phyloP scores from a whole-genome alignment of 495 filamentous ascomycete species.

The Penicillium paradoxum region DNA sequence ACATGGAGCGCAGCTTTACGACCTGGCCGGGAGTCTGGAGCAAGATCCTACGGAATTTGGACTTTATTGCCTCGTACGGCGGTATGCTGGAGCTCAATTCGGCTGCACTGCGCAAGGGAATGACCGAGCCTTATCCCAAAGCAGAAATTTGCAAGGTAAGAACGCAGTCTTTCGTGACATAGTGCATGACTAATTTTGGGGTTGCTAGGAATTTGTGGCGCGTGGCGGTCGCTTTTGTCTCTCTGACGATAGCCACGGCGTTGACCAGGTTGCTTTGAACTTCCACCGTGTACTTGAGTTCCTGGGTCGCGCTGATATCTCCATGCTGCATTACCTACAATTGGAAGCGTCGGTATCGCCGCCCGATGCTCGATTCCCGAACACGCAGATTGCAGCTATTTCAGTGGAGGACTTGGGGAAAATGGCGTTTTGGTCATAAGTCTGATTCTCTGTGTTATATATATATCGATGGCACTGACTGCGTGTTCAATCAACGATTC shows the following conservation, averaged over 20 bases:
- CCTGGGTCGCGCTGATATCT: slow-evolving; percentile 44
- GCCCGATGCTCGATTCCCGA: slow-evolving; percentile 40
- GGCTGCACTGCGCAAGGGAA: slow-evolving; percentile 78
- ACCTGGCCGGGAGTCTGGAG: slow-evolving; percentile 62
- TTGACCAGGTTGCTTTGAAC: slow-evolving; percentile 72
- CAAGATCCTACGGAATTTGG: slow-evolving; percentile 66
- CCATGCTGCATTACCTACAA: slow-evolving; percentile 37
- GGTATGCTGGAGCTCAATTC: slow-evolving; percentile 88
- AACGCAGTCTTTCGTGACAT: slow-evolving; percentile 4
- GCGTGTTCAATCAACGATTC: too few species aligned
- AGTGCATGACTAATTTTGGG: slow-evolving; percentile 6
- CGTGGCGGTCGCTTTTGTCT: slow-evolving; percentile 78
- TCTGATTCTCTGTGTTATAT: background rate
- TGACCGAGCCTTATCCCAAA: slow-evolving; percentile 84
- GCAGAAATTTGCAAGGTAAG: slow-evolving; percentile 71
- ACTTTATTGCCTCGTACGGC: slow-evolving; percentile 62
- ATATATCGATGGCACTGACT: background rate
- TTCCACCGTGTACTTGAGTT: slow-evolving; percentile 59
- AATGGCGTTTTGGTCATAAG: slow-evolving; percentile 20
- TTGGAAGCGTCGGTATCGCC: slow-evolving; percentile 17
- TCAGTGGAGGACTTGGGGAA: slow-evolving; percentile 22
- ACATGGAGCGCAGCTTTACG: slow-evolving; percentile 55
- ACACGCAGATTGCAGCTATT: slow-evolving; percentile 28
- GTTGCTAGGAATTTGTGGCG: slow-evolving; percentile 49
- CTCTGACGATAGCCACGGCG: slow-evolving; percentile 86